Percentiles rank a stretch among this genome's conserved stretches.
Conservation (phyloP, 2,329 filamentous ascomycete species). For the Diplodia scrobiculata region DNA sequence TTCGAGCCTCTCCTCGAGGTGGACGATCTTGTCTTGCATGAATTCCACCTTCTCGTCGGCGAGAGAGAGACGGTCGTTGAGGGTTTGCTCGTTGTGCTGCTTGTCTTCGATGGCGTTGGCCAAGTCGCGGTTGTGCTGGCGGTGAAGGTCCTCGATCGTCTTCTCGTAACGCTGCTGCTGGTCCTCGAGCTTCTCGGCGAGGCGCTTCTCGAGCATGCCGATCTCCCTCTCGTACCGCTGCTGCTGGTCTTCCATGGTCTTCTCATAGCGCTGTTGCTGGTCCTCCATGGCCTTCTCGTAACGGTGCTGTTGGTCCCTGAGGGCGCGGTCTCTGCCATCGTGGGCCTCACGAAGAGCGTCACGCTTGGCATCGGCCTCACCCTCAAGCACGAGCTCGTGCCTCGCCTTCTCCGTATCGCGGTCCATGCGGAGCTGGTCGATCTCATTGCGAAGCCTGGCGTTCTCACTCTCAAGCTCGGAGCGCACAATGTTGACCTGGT, state of each 20-base stretch:
- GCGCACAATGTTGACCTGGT: constrained; percentile 80
- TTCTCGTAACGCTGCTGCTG: constrained; percentile 63
- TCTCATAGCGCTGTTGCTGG: constrained; percentile 41
- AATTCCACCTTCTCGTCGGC: constrained; percentile 83
- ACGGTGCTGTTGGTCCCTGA: constrained; percentile 61
- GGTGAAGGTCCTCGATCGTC: constrained; percentile 67
- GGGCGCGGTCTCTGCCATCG: constrained; percentile 56
- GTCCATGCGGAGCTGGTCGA: constrained; percentile 77
- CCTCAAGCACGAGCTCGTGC: constrained; percentile 81
- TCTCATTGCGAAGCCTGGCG: constrained; percentile 67
- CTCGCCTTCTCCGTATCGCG: constrained; percentile 78
- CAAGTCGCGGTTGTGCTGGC: constrained; percentile 65
- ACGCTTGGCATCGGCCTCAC: constrained; percentile 70
- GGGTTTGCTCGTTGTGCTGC: constrained; percentile 74
- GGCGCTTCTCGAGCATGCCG: constrained; percentile 47
- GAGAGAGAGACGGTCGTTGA: constrained; percentile 77
- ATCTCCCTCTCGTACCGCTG: constrained; percentile 52
- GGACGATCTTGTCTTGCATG: constrained; percentile 78
- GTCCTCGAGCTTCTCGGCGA: constrained; percentile 40
- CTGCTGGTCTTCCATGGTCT: constrained; percentile 36
- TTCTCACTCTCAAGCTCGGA: constrained; percentile 81
- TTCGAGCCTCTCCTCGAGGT: constrained; percentile 87
- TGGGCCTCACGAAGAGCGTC: constrained; percentile 58
- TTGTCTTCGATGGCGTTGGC: constrained; percentile 77
- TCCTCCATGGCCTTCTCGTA: constrained; percentile 44